Percentiles rank a stretch among this genome's conserved stretches.
phyloP scores from a whole-genome alignment of 2,329 filamentous ascomycete species.

The Fusarium sp. region DNA sequence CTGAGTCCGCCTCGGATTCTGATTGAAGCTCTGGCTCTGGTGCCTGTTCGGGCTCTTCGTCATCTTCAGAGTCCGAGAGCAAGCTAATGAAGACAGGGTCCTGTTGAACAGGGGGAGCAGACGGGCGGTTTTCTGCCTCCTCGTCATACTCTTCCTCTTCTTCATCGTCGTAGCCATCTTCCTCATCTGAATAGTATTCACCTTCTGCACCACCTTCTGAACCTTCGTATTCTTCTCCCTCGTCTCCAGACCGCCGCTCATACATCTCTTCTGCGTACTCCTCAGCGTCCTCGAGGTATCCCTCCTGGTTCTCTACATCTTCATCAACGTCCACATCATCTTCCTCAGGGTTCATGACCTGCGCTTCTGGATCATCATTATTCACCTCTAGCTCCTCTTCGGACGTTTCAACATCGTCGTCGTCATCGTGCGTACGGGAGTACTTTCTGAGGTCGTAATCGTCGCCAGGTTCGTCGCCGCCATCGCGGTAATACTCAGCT shows the following conservation, averaged over 20 bases:
- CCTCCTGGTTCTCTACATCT: constrained; percentile 43
- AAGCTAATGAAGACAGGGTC: constrained; percentile 62
- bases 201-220: constrained; percentile 51
- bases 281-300: constrained; percentile 23
- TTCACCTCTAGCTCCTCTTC: constrained; percentile 50
- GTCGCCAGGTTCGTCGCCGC: constrained; percentile 50
- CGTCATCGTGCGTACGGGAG: constrained; percentile 51
- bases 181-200: constrained; percentile 48
- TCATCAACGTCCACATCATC: constrained; percentile 48
- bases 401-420: constrained; percentile 51
- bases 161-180: constrained; percentile 47
- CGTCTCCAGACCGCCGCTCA: constrained; percentile 36
- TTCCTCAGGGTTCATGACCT: constrained; percentile 41
- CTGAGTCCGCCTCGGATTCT: constrained; percentile 1
- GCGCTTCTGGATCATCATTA: constrained; percentile 43
- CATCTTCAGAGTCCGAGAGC: constrained; percentile 62
- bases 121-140: constrained; percentile 33
- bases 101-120: constrained; percentile 38
- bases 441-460: constrained; percentile 55
- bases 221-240: constrained; percentile 41
- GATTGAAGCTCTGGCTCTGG: constrained; percentile 5
- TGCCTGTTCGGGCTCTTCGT: constrained; percentile 50
- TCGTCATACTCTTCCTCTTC: constrained; percentile 38
- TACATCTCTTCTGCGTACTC: constrained; percentile 48
- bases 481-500: constrained; percentile 45